Evolutionary conservation across 2,329 filamentous ascomycete species (phyloP), one percentile per base, ranked within the genome.

Genomic region (Alternaria solani): DNA sequence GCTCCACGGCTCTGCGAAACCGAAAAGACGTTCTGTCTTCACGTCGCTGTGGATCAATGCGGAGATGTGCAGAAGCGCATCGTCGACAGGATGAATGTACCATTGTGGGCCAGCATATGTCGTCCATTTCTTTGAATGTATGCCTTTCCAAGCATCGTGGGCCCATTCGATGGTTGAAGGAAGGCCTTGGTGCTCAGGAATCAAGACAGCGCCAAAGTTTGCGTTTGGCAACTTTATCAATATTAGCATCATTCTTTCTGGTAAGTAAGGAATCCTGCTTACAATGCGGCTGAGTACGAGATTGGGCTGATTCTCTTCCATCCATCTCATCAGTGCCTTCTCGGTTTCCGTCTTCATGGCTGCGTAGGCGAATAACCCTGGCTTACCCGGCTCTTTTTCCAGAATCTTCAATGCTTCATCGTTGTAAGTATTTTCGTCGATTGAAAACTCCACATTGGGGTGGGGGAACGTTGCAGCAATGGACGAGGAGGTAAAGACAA

Each of bases 11-110:
- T 79, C 75, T 0, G 82, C 84, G 53, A 84, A 86, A 1, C 77
- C 86, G 66, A 88, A 86, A 8, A 89, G 70, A 1, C 87, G 81
- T 66, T 88, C 81, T 0, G 79, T 78, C 2, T 74, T 61, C 0
- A 87, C 79, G 0, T 79, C 75, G 0, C 79, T 75, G 23, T 85
- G 75, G 0, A 86, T 75, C 7, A 85, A 74, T 0, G 82, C 86
- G 3, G 83, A 82, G 3, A 88, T 77, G 41, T 88, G 86, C 0
- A 89, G 70, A 0, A 81, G 75, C 0, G 84, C 86, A 38, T 57
- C 58, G 55, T 77, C 75, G 9, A 57, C 48, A 0, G 64, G 61
- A 14, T 69, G 67, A 23, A 75, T 66, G 51, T 63, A 75, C 55
- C 62, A 74, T 55, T 74, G 60, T 3, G 59, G 61, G 1, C 34